Percentiles rank a stretch among this genome's conserved stretches.
phyloP scores from a whole-genome alignment of 163 green algal species.

The Coccomyxa subellipsoidea region DNA sequence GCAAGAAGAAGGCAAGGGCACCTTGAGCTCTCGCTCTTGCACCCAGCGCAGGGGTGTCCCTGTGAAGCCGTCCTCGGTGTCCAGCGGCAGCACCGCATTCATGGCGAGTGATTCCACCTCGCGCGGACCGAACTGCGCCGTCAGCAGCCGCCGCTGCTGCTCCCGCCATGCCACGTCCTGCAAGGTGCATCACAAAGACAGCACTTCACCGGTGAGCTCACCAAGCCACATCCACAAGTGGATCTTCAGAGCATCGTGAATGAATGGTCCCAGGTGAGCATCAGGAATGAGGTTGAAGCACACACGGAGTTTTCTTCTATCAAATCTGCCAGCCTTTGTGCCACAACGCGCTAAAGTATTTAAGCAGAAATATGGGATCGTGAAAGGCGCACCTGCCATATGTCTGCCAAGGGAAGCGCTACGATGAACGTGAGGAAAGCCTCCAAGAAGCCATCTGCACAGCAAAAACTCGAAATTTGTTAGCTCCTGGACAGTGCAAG shows the following conservation, averaged over 20 bases:
- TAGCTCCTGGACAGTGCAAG: too few relatives aligned
- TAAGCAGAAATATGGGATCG: not conserved
- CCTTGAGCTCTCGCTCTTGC: conserved; percentile 38
- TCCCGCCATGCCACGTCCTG: conserved; percentile 64
- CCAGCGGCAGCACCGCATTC: conserved; percentile 36
- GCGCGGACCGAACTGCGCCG: conserved; percentile 55
- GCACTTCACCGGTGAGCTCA: too few relatives aligned
- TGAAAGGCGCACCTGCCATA: conserved; percentile 39
- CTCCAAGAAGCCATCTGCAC: conserved; percentile 67
- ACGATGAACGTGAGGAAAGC: conserved; percentile 59
- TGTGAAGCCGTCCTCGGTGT: conserved; percentile 10
- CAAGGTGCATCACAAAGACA: too few relatives aligned
- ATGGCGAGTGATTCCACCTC: conserved; percentile 58
- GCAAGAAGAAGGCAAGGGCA: too few relatives aligned
- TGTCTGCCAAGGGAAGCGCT: conserved; percentile 61
- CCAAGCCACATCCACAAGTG: too few relatives aligned
- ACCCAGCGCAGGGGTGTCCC: conserved; percentile 39
- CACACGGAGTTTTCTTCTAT: too few relatives aligned
- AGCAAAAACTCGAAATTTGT: too few relatives aligned
- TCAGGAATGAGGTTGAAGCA: too few relatives aligned
- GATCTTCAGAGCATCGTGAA: too few relatives aligned
- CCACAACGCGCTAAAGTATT: not conserved
- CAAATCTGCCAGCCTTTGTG: not conserved
- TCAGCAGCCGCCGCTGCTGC: conserved; percentile 58
- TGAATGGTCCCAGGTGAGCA: too few relatives aligned